These are phyloP conservation scores for Arctium minus DNA, from an alignment of 129 eudicot species.

Conservation along the genomic window DNA sequence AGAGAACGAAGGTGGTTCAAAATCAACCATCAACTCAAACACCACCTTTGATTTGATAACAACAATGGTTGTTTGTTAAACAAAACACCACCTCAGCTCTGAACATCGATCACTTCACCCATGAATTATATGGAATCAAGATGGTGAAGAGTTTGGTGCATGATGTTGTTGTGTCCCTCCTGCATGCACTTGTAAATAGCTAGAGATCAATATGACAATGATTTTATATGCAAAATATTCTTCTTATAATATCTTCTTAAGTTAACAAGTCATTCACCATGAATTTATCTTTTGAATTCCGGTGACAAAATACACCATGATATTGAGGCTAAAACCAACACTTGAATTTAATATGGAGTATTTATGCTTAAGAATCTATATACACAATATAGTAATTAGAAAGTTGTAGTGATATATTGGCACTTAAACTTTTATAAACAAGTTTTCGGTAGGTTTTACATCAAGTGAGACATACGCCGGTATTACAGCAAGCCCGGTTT, in stretches of 20 bases:
- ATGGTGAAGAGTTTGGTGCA: too few relatives aligned
- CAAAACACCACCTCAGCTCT: too few relatives aligned
- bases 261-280: constrained; percentile 5
- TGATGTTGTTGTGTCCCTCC: constrained; percentile 80
- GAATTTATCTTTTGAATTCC: neutral
- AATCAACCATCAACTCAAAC: too few relatives aligned
- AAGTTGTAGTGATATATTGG: neutral
- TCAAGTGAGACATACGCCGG: constrained; percentile 69
- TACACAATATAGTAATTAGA: neutral
- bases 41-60: too few relatives aligned
- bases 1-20: too few relatives aligned
- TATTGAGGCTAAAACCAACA: neutral
- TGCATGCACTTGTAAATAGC: constrained; percentile 56
- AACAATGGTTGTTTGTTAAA: too few relatives aligned
- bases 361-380: neutral
- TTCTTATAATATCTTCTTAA: neutral
- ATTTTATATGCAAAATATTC: neutral
- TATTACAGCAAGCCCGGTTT: constrained; percentile 92
- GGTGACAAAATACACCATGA: neutral
- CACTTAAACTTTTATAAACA: neutral
- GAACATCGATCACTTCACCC: too few relatives aligned
- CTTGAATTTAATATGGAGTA: neutral
- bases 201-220: constrained; percentile 5
- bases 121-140: too few relatives aligned
- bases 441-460: neutral